A percentile compares a stretch with the other conserved stretches of the same genome.
Evolutionary conservation across 208 protist species (phyloP).

Genomic region (Porcisia hertigi): DNA sequence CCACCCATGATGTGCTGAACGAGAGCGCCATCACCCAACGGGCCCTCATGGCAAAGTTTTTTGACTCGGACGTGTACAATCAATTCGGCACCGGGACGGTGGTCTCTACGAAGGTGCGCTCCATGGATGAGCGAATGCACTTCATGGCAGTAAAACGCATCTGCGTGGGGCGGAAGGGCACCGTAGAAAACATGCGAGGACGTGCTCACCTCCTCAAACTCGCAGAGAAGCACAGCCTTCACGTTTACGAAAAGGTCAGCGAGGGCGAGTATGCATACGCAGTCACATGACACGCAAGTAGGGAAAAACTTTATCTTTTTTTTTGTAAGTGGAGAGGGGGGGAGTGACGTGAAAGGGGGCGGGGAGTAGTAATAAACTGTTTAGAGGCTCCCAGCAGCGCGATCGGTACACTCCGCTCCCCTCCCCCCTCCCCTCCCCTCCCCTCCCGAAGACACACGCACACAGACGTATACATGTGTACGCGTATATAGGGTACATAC

Average conservation of each 20-base stretch:
- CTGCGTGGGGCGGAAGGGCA: conserved; percentile 8
- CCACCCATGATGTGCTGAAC: conserved; percentile 47
- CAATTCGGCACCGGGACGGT: conserved; percentile 22
- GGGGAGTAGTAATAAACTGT: neutral
- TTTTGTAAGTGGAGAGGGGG: too few relatives aligned
- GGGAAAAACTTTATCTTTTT: neutral
- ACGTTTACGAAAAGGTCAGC: conserved; percentile 67
- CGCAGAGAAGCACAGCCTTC: conserved; percentile 44
- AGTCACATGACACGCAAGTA: neutral
- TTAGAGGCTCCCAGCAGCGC: too few relatives aligned
- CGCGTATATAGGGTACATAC: neutral
- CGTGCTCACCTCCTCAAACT: conserved; percentile 26
- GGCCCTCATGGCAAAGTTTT: conserved; percentile 65
- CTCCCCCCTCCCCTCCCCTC: too few relatives aligned
- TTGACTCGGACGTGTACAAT: conserved; percentile 47
- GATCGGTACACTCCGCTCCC: neutral
- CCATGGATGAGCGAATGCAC: conserved; percentile 38
- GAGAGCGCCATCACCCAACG: conserved; percentile 49
- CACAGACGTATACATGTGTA: neutral
- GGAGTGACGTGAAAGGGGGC: neutral
- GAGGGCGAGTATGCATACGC: conserved; percentile 47
- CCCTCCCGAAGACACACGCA: too few relatives aligned
- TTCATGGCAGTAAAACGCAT: conserved; percentile 61
- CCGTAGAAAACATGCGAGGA: neutral
- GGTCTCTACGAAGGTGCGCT: conserved; percentile 29